phyloP scores from a whole-genome alignment of 768 basidiomycete species.

The Kwoniella europaea region DNA sequence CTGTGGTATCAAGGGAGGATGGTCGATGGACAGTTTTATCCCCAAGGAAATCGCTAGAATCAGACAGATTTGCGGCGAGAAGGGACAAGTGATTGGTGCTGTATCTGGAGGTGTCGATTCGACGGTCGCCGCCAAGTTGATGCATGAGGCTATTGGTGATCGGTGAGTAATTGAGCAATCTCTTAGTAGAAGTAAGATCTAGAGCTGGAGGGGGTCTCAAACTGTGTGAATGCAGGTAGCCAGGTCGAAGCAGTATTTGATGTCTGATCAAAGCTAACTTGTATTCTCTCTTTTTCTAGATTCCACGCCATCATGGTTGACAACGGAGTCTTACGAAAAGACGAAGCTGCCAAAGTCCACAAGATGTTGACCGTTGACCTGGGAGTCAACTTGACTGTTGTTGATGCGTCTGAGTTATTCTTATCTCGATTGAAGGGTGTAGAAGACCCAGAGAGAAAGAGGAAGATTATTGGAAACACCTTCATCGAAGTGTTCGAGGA shows the following conservation, averaged over 20 bases:
- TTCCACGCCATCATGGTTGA: constrained; percentile 99
- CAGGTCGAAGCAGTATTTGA: not conserved
- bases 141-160: constrained; percentile 99
- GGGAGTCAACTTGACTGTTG: constrained; percentile 93
- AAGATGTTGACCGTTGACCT: constrained; percentile 91
- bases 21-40: constrained; percentile 99
- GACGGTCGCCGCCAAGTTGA: constrained; percentile 96
- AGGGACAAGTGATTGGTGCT: constrained; percentile 95
- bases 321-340: constrained; percentile 91
- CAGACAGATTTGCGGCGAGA: constrained; percentile 88
- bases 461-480: constrained; percentile 98
- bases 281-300: constrained; percentile 59
- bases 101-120: constrained; percentile 98
- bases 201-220: no score
- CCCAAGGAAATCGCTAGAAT: constrained; percentile 94
- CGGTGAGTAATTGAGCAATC: constrained; percentile 63
- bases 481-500: constrained; percentile 97
- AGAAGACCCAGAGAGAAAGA: constrained; percentile 94
- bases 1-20: constrained; percentile 77
- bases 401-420: constrained; percentile 94
- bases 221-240: no score
- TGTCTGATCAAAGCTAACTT: not conserved
- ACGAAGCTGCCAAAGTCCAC: constrained; percentile 88
- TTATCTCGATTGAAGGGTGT: constrained; percentile 83
- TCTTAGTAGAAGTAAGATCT: not conserved